These are phyloP conservation scores for Niveomyces coronatus DNA, from an alignment of 2,329 filamentous ascomycete species.

Conservation along the genomic window DNA sequence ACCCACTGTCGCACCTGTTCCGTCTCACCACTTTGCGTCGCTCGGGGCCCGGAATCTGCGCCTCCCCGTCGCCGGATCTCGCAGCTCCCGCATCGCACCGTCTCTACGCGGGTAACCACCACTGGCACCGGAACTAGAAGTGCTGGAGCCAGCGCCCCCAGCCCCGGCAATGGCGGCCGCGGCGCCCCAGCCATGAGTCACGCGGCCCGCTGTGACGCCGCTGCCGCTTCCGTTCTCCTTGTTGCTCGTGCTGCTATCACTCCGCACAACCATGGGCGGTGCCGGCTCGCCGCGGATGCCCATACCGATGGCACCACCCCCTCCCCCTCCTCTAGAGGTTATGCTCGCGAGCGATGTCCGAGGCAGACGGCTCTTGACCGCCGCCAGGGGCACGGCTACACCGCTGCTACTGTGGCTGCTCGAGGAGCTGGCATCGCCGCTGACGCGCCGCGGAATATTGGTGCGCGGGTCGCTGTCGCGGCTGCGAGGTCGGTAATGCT, in stretches of 20 bases:
- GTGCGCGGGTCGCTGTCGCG: constrained; percentile 29
- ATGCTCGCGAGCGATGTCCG: constrained; percentile 25
- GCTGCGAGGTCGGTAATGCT: constrained; percentile 31
- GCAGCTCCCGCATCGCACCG: background rate
- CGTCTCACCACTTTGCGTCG: constrained; percentile 6
- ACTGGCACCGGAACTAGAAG: no score
- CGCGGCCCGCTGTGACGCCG: constrained; percentile 6
- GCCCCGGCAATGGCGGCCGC: constrained; percentile 12
- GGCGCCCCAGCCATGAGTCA: constrained; percentile 10
- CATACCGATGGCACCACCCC: constrained; percentile 10
- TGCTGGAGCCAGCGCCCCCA: background rate
- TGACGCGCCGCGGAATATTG: constrained; percentile 33
- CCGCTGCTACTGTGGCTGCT: constrained; percentile 12
- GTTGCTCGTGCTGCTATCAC: constrained; percentile 30
- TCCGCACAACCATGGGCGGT: constrained; percentile 24
- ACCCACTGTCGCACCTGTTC: no score
- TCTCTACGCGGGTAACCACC: background rate
- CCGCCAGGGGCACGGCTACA: constrained; percentile 1
- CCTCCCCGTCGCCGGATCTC: constrained; percentile 1
- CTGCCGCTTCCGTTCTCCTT: constrained; percentile 24
- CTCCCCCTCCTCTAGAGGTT: constrained; percentile 16
- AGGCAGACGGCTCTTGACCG: constrained; percentile 29
- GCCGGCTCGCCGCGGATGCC: constrained; percentile 14
- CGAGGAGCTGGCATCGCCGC: constrained; percentile 26
- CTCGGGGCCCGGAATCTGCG: constrained; percentile 5